A percentile compares a stretch with the other conserved stretches of the same genome.
Evolutionary conservation across 2,329 filamentous ascomycete genomes (phyloP).

Genomic region (Fusarium lateritium): DNA sequence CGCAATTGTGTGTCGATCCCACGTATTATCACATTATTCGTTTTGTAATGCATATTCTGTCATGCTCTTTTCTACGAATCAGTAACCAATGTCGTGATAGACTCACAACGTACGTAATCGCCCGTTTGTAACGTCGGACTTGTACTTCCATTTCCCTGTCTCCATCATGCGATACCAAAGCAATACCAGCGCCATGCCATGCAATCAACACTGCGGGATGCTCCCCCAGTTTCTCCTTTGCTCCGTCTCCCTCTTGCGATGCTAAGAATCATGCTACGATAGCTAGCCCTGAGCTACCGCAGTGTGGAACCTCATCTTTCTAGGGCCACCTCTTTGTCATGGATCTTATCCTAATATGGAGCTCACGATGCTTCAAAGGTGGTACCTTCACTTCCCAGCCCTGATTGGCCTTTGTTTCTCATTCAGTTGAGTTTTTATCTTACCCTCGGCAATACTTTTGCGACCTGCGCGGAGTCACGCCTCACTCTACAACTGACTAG

Average conservation of each 20-base stretch:
- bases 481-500: conserved; percentile 19
- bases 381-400: conserved; percentile 26
- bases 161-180: conserved; percentile 45
- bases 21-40: conserved; percentile 12
- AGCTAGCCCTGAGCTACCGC: conserved; percentile 31
- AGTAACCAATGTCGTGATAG: conserved; percentile 37
- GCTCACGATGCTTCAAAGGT: conserved; percentile 47
- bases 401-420: conserved; percentile 25
- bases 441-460: conserved; percentile 31
- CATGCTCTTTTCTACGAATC: conserved; percentile 35
- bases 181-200: conserved; percentile 22
- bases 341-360: conserved; percentile 37
- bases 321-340: conserved; percentile 28
- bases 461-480: conserved; percentile 8
- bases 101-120: conserved; percentile 46
- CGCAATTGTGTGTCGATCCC: conserved; percentile 36
- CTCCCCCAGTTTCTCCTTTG: conserved; percentile 42
- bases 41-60: conserved; percentile 12
- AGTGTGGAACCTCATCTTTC: conserved; percentile 33
- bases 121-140: conserved; percentile 34
- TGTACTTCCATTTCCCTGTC: conserved; percentile 24
- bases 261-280: conserved; percentile 40
- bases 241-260: conserved; percentile 39
- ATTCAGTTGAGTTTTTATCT: conserved; percentile 37
- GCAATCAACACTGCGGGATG: conserved; percentile 21